Conservation (phyloP, 108 stramenopile species). For the Schizochytrium sp. region DNA sequence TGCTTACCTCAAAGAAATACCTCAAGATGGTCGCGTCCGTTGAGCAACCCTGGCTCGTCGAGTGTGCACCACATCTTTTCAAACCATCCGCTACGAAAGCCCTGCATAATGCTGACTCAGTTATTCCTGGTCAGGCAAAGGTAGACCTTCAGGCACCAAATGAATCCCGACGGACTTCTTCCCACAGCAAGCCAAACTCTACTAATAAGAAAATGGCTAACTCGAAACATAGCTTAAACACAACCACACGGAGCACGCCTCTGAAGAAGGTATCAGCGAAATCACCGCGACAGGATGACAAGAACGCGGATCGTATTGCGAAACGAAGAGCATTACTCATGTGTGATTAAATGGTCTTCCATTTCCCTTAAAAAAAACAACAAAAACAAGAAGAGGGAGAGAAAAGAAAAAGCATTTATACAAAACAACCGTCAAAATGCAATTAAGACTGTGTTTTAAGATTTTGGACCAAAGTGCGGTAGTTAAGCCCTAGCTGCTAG, state of each 20-base stretch:
- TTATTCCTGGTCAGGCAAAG: background rate
- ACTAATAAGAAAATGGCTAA: too few relatives aligned
- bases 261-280: background rate
- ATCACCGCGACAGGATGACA: background rate
- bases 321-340: slow-evolving; percentile 8
- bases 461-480: too few relatives aligned
- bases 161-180: too few relatives aligned
- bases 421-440: background rate
- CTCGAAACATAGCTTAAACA: too few relatives aligned
- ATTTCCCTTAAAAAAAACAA: background rate
- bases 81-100: background rate
- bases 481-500: too few relatives aligned
- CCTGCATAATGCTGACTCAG: background rate
- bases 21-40: slow-evolving; percentile 95
- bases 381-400: background rate
- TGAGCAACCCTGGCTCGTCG: slow-evolving; percentile 93
- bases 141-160: too few relatives aligned
- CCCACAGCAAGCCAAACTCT: too few relatives aligned
- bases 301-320: background rate
- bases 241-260: background rate
- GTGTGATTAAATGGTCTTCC: background rate
- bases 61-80: slow-evolving; percentile 88
- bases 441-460: too few relatives aligned
- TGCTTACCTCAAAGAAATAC: slow-evolving; percentile 95
- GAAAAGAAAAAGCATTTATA: background rate